These are phyloP conservation scores for Fusarium metavorans DNA, from an alignment of 2,329 filamentous ascomycete genomes.

Conservation along the genomic window DNA sequence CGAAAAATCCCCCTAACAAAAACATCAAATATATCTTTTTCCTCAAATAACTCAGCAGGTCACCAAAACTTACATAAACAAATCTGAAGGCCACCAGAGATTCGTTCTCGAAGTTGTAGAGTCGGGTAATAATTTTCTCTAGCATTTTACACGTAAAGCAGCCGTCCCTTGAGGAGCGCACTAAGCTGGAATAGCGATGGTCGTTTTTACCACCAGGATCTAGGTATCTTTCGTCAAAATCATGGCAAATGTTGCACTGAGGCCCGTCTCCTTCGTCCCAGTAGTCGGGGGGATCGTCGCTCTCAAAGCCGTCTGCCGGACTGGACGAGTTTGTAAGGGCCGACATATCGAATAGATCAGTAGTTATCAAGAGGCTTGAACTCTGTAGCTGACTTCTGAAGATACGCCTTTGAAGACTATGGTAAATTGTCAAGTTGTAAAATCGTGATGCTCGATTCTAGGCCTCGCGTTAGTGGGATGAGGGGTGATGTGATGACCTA, in stretches of 20 bases:
- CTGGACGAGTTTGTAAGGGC: background rate
- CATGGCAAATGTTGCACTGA: background rate
- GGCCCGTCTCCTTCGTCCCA: background rate
- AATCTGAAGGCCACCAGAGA: too few relatives aligned
- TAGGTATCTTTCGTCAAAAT: background rate
- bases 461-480: background rate
- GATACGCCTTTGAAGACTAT: background rate
- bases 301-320: background rate
- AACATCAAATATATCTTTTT: too few relatives aligned
- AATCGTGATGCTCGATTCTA: background rate
- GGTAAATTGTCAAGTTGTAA: background rate
- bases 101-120: background rate
- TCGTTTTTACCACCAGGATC: rapidly evolving
- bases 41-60: too few relatives aligned
- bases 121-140: background rate
- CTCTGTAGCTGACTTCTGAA: background rate
- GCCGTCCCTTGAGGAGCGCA: background rate
- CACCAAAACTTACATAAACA: too few relatives aligned
- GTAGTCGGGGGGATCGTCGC: background rate
- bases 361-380: background rate
- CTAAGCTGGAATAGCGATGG: background rate
- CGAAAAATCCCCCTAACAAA: too few relatives aligned
- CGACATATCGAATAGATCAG: background rate
- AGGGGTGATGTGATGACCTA: background rate
- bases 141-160: background rate